Evolutionary conservation across 2,329 filamentous ascomycete species (phyloP).

Genomic region (Rhynchosporium secalis): DNA sequence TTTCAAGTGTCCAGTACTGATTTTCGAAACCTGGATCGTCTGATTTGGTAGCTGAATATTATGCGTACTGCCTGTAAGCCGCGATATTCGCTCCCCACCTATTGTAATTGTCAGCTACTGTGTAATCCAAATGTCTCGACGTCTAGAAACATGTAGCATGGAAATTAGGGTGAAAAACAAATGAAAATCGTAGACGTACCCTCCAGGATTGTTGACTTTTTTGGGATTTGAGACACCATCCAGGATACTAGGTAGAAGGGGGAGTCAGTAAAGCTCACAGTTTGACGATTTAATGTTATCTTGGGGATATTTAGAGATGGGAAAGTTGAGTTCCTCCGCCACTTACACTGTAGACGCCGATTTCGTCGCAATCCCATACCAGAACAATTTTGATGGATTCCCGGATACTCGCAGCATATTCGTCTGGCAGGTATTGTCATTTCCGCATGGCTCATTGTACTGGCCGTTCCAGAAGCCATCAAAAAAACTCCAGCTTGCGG

Average conservation of each 20-base stretch:
- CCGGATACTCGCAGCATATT: neutral
- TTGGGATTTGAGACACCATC: neutral
- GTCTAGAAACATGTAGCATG: neutral
- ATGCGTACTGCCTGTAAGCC: neutral
- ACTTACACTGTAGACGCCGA: slow-evolving; percentile 20
- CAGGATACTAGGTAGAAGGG: neutral
- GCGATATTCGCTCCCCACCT: neutral
- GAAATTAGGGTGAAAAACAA: neutral
- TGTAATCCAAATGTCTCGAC: neutral
- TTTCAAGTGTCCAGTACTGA: no score
- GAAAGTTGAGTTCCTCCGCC: slow-evolving; percentile 45
- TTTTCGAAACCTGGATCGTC: no score
- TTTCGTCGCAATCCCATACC: neutral
- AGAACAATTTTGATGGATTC: slow-evolving; percentile 3
- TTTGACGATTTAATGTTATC: no score
- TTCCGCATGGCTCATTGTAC: neutral
- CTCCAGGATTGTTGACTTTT: neutral
- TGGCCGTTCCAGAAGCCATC: slow-evolving; percentile 31
- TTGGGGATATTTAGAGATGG: slow-evolving; percentile 46
- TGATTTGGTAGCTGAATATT: neutral
- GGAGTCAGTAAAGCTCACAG: no score
- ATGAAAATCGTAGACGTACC: neutral
- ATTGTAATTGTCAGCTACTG: neutral
- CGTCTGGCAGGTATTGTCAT: neutral
- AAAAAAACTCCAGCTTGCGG: slow-evolving; percentile 43